phyloP scores from a whole-genome alignment of 441 rosid genomes.

The Manihot esculenta region DNA sequence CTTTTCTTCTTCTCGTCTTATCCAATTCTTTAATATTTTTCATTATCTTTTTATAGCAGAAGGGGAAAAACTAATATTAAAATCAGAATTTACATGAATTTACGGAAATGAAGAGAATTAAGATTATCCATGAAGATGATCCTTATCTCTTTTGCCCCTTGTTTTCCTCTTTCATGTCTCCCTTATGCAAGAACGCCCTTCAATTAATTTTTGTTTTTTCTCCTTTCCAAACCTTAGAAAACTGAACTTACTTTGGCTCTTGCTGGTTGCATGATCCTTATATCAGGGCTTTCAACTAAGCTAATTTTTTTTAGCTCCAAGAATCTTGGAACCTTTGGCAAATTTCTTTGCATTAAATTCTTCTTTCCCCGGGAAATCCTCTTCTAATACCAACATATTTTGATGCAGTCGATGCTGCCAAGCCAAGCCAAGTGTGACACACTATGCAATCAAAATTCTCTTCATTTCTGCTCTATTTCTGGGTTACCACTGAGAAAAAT shows the following conservation, averaged over 20 bases:
- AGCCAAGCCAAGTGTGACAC: conserved; percentile 11
- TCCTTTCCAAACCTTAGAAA: conserved; percentile 14
- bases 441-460: conserved; percentile 27
- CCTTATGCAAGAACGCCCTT: conserved; percentile 3
- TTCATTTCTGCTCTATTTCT: conserved; percentile 23
- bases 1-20: no score
- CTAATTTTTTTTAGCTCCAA: conserved; percentile 41
- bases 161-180: conserved; percentile 40
- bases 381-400: conserved; percentile 2
- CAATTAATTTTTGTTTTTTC: conserved; percentile 18
- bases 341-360: conserved; percentile 27
- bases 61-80: conserved; percentile 19
- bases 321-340: conserved; percentile 36
- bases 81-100: conserved; percentile 26
- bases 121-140: conserved; percentile 13
- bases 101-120: conserved; percentile 22
- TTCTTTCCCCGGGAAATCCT: conserved; percentile 17
- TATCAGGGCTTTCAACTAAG: conserved; percentile 30
- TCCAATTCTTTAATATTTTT: conserved; percentile 22
- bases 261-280: conserved; percentile 46
- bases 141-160: conserved; percentile 17
- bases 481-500: conserved; percentile 21
- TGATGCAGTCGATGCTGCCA: conserved; percentile 8
- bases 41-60: conserved; percentile 26
- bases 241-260: conserved; percentile 36